Evolutionary conservation across 768 basidiomycete genomes (phyloP).

Genomic region (Saitozyma podzolica): DNA sequence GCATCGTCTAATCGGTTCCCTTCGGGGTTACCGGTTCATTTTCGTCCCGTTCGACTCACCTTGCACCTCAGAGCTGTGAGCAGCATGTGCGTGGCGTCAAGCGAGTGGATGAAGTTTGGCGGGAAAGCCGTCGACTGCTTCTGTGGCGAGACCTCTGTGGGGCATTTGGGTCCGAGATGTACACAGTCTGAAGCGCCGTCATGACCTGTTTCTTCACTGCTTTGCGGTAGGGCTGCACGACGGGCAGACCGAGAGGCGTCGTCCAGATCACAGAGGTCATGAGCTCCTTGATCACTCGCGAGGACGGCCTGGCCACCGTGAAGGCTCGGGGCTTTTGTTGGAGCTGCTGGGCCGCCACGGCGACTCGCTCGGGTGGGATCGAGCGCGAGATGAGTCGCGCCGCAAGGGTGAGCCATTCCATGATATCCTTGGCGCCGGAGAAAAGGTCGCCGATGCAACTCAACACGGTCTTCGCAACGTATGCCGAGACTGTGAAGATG

Average conservation of each 20-base stretch:
- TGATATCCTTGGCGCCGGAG: constrained; percentile 85
- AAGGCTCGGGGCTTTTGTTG: neutral
- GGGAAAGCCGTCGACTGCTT: constrained; percentile 98
- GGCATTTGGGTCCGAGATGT: constrained; percentile 79
- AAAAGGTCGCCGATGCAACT: constrained; percentile 87
- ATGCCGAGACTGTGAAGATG: constrained; percentile 72
- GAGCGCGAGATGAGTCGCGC: constrained; percentile 68
- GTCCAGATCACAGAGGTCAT: constrained; percentile 98
- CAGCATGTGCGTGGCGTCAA: constrained; percentile 99
- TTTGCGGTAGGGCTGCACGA: constrained; percentile 95
- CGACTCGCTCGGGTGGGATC: constrained; percentile 7
- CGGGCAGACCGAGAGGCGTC: constrained; percentile 88
- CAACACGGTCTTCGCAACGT: constrained; percentile 79
- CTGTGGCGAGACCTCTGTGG: constrained; percentile 74
- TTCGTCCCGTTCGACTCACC: constrained; percentile 46
- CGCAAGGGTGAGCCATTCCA: constrained; percentile 81
- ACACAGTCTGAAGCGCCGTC: constrained; percentile 82
- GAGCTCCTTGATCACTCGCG: constrained; percentile 72
- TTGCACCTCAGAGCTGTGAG: constrained; percentile 86
- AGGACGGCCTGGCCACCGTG: constrained; percentile 32
- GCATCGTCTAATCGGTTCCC: no score
- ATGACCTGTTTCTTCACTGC: constrained; percentile 73
- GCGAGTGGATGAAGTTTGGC: constrained; percentile 95
- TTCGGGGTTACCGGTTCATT: neutral
- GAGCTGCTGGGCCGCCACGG: constrained; percentile 1